These are phyloP conservation scores for Astrephomene gubernaculifera DNA, from an alignment of 139 green algal genomes.

Conservation along the genomic window DNA sequence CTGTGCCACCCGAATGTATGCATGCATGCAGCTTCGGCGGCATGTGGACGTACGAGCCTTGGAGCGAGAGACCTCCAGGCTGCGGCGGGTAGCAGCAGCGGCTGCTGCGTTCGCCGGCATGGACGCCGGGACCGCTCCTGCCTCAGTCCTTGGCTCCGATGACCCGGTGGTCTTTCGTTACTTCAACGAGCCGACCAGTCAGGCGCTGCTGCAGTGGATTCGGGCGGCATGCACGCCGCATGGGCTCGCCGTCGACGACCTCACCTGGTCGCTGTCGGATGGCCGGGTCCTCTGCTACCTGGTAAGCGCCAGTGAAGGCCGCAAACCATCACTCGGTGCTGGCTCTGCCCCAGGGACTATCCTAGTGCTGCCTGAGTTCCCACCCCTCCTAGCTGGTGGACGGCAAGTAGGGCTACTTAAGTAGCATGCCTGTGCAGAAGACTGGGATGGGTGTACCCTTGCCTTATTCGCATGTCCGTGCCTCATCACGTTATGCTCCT, in stretches of 20 bases:
- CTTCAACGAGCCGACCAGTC: constrained; percentile 52
- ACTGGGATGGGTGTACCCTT: too few relatives aligned
- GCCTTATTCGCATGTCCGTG: too few relatives aligned
- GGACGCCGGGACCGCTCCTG: not conserved
- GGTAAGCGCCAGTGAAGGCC: constrained; percentile 58
- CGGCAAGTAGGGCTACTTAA: too few relatives aligned
- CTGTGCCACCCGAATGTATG: too few relatives aligned
- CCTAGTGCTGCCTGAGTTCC: too few relatives aligned
- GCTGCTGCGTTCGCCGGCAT: too few relatives aligned
- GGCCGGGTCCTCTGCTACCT: constrained; percentile 82
- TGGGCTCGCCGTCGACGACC: constrained; percentile 67
- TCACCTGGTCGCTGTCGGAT: constrained; percentile 79
- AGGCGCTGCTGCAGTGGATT: constrained; percentile 79
- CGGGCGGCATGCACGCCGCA: constrained; percentile 71
- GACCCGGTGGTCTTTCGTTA: constrained; percentile 37
- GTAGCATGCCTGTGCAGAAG: too few relatives aligned
- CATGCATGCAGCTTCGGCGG: constrained; percentile 33
- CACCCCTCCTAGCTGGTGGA: too few relatives aligned
- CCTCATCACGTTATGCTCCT: too few relatives aligned
- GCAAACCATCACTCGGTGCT: too few relatives aligned
- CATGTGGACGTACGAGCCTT: constrained; percentile 41
- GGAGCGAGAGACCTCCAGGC: constrained; percentile 32
- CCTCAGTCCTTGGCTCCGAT: not conserved
- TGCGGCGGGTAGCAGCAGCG: constrained; percentile 23
- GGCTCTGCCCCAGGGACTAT: not conserved